Evolutionary conservation across 129 eudicot species (phyloP).

Genomic region (Lactuca sativa): DNA sequence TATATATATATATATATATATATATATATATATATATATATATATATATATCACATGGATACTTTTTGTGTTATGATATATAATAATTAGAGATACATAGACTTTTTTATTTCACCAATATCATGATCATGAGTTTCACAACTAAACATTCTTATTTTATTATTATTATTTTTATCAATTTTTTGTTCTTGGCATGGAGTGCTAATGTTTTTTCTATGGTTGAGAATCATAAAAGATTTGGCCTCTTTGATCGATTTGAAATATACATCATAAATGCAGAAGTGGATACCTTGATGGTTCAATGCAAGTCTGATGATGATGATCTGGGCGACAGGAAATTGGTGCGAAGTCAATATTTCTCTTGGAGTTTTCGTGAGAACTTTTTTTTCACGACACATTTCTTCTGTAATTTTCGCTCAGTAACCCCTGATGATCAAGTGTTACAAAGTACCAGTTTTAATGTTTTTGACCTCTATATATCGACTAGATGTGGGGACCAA

Average conservation of each 20-base stretch:
- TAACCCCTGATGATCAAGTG: neutral
- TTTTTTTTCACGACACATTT: conserved; percentile 20
- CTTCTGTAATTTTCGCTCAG: conserved; percentile 10
- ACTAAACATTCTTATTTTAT: neutral
- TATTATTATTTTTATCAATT: neutral
- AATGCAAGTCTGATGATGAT: conserved; percentile 24
- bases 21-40: too few relatives aligned
- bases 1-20: too few relatives aligned
- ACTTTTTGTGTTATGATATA: too few relatives aligned
- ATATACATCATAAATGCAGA: conserved; percentile 21
- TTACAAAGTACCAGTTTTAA: conserved; percentile 1
- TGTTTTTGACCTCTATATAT: conserved; percentile 7
- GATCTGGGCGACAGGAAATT: conserved; percentile 21
- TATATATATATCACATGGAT: too few relatives aligned
- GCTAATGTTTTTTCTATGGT: neutral
- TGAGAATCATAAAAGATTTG: neutral
- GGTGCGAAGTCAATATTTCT: neutral
- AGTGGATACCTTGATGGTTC: conserved; percentile 22
- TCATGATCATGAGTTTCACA: conserved; percentile 21
- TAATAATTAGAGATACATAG: too few relatives aligned
- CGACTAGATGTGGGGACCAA: neutral
- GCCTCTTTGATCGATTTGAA: neutral
- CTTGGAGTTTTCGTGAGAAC: conserved; percentile 16
- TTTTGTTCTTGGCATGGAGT: conserved; percentile 5
- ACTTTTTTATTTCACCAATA: too few relatives aligned